Evolutionary conservation across 2,329 filamentous ascomycete genomes (phyloP).

Genomic region (Sclerotinia minor): DNA sequence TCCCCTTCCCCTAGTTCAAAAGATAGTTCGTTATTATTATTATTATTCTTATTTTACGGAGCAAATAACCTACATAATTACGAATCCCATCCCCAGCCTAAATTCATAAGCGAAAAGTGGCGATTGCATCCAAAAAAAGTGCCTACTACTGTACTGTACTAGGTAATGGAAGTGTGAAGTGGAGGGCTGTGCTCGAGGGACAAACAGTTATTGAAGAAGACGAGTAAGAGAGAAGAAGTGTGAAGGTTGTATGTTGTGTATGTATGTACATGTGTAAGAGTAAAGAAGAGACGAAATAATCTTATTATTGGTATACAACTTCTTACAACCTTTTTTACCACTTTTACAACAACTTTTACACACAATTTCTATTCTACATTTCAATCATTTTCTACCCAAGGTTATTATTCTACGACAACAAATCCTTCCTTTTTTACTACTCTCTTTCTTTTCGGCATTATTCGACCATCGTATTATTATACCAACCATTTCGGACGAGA

Average conservation of each 20-base stretch:
- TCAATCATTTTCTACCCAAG: background rate
- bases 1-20: background rate
- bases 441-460: background rate
- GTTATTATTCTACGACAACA: too few species aligned
- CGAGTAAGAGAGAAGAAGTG: background rate
- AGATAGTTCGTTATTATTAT: too few species aligned
- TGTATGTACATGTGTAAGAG: too few species aligned
- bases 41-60: too few species aligned
- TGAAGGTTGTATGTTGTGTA: too few species aligned
- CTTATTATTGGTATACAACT: conserved; percentile 6
- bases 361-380: background rate
- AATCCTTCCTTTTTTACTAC: background rate
- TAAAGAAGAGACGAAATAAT: background rate
- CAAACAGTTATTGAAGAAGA: background rate
- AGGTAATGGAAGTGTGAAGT: background rate
- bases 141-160: background rate
- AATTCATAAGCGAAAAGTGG: conserved; percentile 26
- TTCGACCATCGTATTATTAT: background rate
- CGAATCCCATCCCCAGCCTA: conserved; percentile 18
- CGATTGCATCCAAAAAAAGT: conserved; percentile 11
- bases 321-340: background rate
- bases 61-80: conserved; percentile 16
- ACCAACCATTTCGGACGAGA: background rate
- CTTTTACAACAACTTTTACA: too few species aligned
- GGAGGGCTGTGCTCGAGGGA: conserved; percentile 22